These are phyloP conservation scores for Metroxylon sagu DNA, from an alignment of 176 grass and related monocot genomes.

Conservation along the genomic window DNA sequence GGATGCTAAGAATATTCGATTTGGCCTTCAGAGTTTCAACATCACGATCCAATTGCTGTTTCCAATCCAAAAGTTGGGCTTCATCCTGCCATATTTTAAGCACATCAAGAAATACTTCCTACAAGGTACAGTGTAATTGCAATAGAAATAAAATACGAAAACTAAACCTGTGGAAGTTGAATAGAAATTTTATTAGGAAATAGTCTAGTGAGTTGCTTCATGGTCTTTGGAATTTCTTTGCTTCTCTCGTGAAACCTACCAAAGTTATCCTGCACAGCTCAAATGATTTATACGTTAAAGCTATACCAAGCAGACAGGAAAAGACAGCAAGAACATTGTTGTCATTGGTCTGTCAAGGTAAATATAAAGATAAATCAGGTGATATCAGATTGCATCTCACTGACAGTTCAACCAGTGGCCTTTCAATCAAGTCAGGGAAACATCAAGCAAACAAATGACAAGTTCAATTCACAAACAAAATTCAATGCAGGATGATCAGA, in stretches of 20 bases:
- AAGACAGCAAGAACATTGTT: not conserved
- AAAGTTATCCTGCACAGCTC: constrained; percentile 72
- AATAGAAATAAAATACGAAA: constrained; percentile 14
- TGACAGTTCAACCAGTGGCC: too few species aligned
- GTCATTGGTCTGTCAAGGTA: too few species aligned
- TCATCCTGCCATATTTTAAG: constrained; percentile 62
- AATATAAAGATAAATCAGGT: too few species aligned
- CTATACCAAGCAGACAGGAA: not conserved
- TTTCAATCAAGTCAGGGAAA: too few species aligned
- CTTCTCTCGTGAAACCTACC: constrained; percentile 78
- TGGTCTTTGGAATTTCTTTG: constrained; percentile 92
- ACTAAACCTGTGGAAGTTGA: constrained; percentile 82
- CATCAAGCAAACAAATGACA: too few species aligned
- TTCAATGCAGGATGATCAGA: too few species aligned
- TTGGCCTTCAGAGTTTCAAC: constrained; percentile 98
- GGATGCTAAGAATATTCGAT: constrained; percentile 78
- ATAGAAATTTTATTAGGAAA: constrained; percentile 97
- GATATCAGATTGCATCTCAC: too few species aligned
- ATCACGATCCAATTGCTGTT: constrained; percentile 94
- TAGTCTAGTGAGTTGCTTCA: constrained; percentile 88
- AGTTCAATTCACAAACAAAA: too few species aligned
- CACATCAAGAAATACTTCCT: constrained; percentile 22
- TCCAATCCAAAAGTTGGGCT: constrained; percentile 82
- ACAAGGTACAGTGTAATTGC: constrained; percentile 4
- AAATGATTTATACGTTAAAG: constrained; percentile 4